Percentiles rank a stretch among this genome's conserved stretches.
Evolutionary conservation across 2,329 filamentous ascomycete species (phyloP).

Genomic region (Cryoendolithus antarcticus): DNA sequence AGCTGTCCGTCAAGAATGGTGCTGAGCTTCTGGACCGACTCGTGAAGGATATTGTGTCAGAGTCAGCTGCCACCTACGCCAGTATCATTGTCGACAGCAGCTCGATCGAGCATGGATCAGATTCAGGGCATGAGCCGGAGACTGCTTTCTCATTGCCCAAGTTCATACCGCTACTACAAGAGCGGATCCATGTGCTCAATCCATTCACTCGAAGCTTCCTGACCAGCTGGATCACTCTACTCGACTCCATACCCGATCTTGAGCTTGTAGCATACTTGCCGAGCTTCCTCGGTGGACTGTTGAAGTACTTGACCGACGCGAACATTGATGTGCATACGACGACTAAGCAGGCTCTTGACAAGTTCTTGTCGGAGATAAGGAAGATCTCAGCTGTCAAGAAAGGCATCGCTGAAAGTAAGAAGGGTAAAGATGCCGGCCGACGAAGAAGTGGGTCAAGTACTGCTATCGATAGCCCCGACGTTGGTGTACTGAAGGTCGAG

Average conservation of each 20-base stretch:
- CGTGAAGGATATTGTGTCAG: slow-evolving; percentile 90
- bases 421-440: slow-evolving; percentile 49
- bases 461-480: not conserved
- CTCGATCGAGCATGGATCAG: slow-evolving; percentile 14
- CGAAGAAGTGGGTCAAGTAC: slow-evolving; percentile 16
- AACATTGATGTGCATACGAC: slow-evolving; percentile 91
- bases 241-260: slow-evolving; percentile 93
- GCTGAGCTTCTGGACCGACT: slow-evolving; percentile 89
- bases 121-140: slow-evolving; percentile 41
- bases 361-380: slow-evolving; percentile 86
- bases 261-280: slow-evolving; percentile 89
- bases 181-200: slow-evolving; percentile 87
- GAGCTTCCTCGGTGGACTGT: slow-evolving; percentile 76
- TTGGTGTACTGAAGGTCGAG: too few species aligned
- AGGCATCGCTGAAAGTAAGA: slow-evolving; percentile 76
- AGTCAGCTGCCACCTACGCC: slow-evolving; percentile 88
- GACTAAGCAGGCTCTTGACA: slow-evolving; percentile 77
- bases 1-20: slow-evolving; percentile 95
- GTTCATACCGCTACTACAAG: slow-evolving; percentile 87
- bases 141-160: slow-evolving; percentile 83
- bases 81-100: slow-evolving; percentile 54
- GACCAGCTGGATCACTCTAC: slow-evolving; percentile 86
- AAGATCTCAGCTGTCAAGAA: slow-evolving; percentile 88
- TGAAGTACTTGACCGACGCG: slow-evolving; percentile 83
- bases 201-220: slow-evolving; percentile 91